A percentile compares a stretch with the other conserved stretches of the same genome.
Conservation (phyloP, 164 flowering plant genomes). For the Nelumbo lutea region DNA sequence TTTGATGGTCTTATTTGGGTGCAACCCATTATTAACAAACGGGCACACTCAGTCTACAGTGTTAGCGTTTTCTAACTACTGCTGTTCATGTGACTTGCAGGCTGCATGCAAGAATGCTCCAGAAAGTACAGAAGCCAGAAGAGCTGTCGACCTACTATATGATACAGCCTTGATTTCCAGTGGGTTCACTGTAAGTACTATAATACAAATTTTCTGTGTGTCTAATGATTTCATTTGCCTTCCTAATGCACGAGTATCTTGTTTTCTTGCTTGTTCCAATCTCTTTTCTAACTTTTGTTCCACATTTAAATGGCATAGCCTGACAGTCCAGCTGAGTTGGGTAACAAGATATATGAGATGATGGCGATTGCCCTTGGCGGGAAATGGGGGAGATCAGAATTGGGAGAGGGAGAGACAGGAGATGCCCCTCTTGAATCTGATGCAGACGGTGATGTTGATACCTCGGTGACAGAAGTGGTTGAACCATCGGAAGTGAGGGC, state of each 20-base stretch:
- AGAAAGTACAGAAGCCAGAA: conserved; percentile 69
- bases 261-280: too few relatives aligned
- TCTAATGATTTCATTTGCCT: background rate
- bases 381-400: conserved; percentile 83
- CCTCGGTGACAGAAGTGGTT: conserved; percentile 47
- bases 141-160: conserved; percentile 82
- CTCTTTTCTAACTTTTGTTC: background rate
- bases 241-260: background rate
- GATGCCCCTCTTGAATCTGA: conserved; percentile 24
- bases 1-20: too few relatives aligned
- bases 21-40: too few relatives aligned
- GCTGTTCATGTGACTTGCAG: conserved; percentile 28
- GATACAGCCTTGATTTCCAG: conserved; percentile 95
- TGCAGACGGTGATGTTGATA: conserved; percentile 16
- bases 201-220: background rate
- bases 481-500: conserved; percentile 81
- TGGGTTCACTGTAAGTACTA: conserved; percentile 71
- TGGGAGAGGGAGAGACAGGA: conserved; percentile 29
- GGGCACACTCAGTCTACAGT: too few relatives aligned
- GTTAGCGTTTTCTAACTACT: background rate
- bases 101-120: conserved; percentile 94
- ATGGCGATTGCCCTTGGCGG: conserved; percentile 94
- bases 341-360: conserved; percentile 92
- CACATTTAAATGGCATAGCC: conserved; percentile 43
- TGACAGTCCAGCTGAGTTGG: conserved; percentile 95